Percentiles rank a stretch among this genome's conserved stretches.
These are phyloP conservation scores for Hypoxylon sp. DNA, from an alignment of 2,329 filamentous ascomycete species.

Conservation along the genomic window DNA sequence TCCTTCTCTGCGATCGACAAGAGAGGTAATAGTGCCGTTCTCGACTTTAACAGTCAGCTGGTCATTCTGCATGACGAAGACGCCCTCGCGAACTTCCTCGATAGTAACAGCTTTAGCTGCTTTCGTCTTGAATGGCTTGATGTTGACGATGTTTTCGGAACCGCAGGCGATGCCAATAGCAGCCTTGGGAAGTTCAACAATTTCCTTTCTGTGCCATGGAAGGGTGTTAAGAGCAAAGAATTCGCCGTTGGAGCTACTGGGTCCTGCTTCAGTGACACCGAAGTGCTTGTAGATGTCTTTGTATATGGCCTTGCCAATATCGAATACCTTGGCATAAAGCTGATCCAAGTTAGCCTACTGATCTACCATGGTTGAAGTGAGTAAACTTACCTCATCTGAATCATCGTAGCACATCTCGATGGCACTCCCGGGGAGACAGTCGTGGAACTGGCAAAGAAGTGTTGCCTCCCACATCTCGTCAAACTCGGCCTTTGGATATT, in stretches of 20 bases:
- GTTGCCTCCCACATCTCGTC: slow-evolving; percentile 96
- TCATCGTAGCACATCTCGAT: slow-evolving; percentile 99
- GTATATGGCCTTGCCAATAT: slow-evolving; percentile 79
- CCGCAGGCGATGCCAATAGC: slow-evolving; percentile 71
- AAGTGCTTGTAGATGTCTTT: slow-evolving; percentile 78
- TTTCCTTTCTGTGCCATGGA: slow-evolving; percentile 84
- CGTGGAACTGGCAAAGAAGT: slow-evolving; percentile 96
- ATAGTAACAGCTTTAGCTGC: slow-evolving; percentile 66
- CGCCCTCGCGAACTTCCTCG: slow-evolving; percentile 67
- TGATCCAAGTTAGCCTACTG: slow-evolving; percentile 48
- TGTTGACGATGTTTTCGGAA: slow-evolving; percentile 65
- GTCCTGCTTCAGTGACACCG: slow-evolving; percentile 67
- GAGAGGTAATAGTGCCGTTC: slow-evolving; percentile 83
- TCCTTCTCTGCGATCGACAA: slow-evolving; percentile 80
- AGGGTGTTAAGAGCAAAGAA: slow-evolving; percentile 85
- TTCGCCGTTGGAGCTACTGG: slow-evolving; percentile 59
- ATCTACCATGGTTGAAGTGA: not conserved
- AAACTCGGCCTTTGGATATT: slow-evolving; percentile 93
- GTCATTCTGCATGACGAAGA: slow-evolving; percentile 85
- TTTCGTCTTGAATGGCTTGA: slow-evolving; percentile 65
- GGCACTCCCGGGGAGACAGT: slow-evolving; percentile 92
- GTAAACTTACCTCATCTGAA: slow-evolving; percentile 77
- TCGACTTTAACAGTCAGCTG: slow-evolving; percentile 81
- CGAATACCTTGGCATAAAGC: slow-evolving; percentile 87
- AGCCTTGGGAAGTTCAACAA: slow-evolving; percentile 74